Evolutionary conservation across 2,329 filamentous ascomycete genomes (phyloP).

Genomic region (Scedosporium aurantiacum): DNA sequence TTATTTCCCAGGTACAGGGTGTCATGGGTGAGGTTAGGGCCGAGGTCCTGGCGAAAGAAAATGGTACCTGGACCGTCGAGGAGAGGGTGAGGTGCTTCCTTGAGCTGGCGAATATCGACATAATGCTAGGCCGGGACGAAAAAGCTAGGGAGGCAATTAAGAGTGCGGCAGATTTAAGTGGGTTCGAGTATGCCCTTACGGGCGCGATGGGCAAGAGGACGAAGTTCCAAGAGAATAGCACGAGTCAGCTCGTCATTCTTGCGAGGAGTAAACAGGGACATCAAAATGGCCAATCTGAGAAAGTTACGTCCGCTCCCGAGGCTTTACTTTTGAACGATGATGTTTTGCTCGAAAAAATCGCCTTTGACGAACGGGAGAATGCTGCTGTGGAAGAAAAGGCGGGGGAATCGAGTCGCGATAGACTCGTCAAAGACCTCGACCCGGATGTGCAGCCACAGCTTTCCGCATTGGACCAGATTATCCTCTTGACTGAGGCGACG

Average conservation of each 20-base stretch:
- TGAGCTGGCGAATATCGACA: conserved; percentile 73
- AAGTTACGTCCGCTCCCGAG: conserved; percentile 37
- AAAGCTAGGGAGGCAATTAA: conserved; percentile 63
- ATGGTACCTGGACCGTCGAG: conserved; percentile 27
- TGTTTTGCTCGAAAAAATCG: conserved; percentile 78
- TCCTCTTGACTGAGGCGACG: conserved; percentile 76
- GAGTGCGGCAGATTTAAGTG: conserved; percentile 53
- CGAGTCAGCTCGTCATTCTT: conserved; percentile 82
- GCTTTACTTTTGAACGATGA: conserved; percentile 80
- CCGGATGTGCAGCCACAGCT: conserved; percentile 76
- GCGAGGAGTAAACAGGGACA: conserved; percentile 53
- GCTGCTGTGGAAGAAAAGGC: conserved; percentile 25
- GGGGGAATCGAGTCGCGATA: conserved; percentile 38
- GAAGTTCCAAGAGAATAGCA: conserved; percentile 65
- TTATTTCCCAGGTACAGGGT: conserved; percentile 39
- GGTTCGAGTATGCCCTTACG: conserved; percentile 71
- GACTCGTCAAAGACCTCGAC: conserved; percentile 48
- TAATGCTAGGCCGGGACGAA: conserved; percentile 70
- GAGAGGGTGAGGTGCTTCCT: conserved; percentile 62
- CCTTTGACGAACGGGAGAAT: conserved; percentile 52
- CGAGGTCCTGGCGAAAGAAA: conserved; percentile 23
- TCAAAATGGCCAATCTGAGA: conserved; percentile 11
- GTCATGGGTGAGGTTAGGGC: conserved; percentile 30
- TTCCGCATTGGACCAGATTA: conserved; percentile 75
- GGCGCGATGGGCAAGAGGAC: conserved; percentile 80